Evolutionary conservation across 2,329 filamentous ascomycete genomes (phyloP), one percentile per base, ranked within the genome.

Genomic region (Trichothecium sympodiale): DNA sequence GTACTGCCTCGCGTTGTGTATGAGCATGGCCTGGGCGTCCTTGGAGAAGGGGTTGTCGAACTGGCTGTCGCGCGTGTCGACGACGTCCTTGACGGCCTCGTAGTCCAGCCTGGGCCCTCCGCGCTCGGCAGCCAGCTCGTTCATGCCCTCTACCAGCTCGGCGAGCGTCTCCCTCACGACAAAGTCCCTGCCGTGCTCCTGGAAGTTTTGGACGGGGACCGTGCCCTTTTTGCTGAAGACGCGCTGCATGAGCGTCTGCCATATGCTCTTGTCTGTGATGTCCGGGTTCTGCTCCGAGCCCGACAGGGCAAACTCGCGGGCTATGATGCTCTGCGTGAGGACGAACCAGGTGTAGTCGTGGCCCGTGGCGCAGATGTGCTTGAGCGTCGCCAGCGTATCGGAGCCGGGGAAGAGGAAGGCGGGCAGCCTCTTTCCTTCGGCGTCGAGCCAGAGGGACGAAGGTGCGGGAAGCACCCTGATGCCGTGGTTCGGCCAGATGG

Each of bases 301-400:
- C 0, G 74, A 78, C 1, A 78, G 64, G 10, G 68, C 71, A 39
- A 78, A 77, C 51, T 78, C 74, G 15, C 67, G 62, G n/a, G 69
- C 68, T 32, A 77, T 69, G 45, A 78, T 77, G 47, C 55, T 56
- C 41, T 71, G 68, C 49, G 73, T 63, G 3, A 74, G 61, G 37
- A 78, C 63, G 54, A 78, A 78, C 74, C 74, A 78, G 2, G 67
- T 68, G 56, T 78, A 78, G 49, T 77, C 72, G 53, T 75, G 68
- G 1, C 74, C 74, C 0, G 74, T 77, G 43, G 51, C 54, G 58
- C 71, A 74, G 41, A 78, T 77, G 46, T 77, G 54, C 54, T 68
- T 67, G 13, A 78, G 61, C 2, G 74, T 77, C 1, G 57, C 66
- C 4, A 77, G 53, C 0, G 73, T 78, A 47, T 77, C 74, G 23